These are phyloP conservation scores for Fraxinus sp. DNA, from an alignment of 305 asterid species.

Conservation along the genomic window DNA sequence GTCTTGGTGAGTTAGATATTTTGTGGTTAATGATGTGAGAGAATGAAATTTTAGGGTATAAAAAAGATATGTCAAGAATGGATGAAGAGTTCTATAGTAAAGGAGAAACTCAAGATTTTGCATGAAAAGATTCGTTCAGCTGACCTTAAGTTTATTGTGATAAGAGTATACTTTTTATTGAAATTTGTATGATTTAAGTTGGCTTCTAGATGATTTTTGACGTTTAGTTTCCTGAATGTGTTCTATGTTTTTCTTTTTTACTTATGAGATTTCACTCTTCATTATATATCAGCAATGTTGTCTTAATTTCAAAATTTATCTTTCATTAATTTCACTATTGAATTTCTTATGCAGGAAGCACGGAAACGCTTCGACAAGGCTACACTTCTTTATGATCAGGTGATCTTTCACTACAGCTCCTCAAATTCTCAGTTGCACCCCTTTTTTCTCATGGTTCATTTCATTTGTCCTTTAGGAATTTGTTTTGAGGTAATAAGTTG, in stretches of 20 bases:
- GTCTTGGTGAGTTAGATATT: background rate
- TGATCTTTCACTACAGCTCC: constrained; percentile 29
- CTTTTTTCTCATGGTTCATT: constrained; percentile 4
- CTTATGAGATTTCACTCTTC: background rate
- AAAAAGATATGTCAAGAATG: background rate
- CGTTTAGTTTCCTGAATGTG: background rate
- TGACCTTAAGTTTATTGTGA: background rate
- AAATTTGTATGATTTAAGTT: background rate
- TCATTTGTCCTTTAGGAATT: constrained; percentile 9
- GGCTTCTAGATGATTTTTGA: background rate
- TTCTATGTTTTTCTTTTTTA: background rate
- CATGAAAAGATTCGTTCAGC: background rate
- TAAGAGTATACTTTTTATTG: background rate
- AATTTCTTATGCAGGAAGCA: constrained; percentile 76
- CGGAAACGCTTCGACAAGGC: constrained; percentile 97
- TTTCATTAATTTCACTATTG: constrained; percentile 30
- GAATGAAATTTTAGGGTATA: background rate
- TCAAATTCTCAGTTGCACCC: background rate
- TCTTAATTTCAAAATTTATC: background rate
- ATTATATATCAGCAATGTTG: background rate
- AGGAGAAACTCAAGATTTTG: background rate
- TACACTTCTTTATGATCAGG: constrained; percentile 97
- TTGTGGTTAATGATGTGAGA: background rate
- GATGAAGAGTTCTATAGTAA: background rate
- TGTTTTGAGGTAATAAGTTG: constrained; percentile 14